Base-by-base conservation (phyloP, 768 basidiomycete genomes). In the Mycena vulgaris region DNA sequence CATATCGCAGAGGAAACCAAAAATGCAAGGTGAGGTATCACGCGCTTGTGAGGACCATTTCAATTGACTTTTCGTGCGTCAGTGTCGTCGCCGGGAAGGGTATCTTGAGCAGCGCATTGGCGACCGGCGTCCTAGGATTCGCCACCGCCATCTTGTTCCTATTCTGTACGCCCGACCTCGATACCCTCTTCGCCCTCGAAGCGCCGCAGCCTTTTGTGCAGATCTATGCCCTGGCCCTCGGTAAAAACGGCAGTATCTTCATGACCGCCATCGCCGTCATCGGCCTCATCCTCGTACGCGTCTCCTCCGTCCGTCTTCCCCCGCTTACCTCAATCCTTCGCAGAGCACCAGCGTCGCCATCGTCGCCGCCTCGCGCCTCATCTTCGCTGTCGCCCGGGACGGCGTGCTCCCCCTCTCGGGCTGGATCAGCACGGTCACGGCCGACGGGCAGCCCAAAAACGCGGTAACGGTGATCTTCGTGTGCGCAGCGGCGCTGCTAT, bases 141-240 rank as follows among this genome's bases (percentile, higher is more conserved):
- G 83, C 87, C 52, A 92, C 93, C 31, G 88, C 90, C 5, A 93
- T 95, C 62, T 84, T 95, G 17, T 95, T 95, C 83, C 81, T 96
- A 33, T 96, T 95, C 79, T 95, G 94, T 79, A 92, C 90, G 3
- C 95, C 95, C 3, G 90, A 93, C 75, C 84, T 95, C 69, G 87
- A 94, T 73, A 87, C 88, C 0, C 80, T 96, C 31, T 96, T 95
- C 78, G 80, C 90, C 4, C 84, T 97, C 23, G 82, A 89, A 31
- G 94, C 95, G 0, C 96, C 96, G 0, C 95, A 98, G 76, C 96
- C 96, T 0, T 98, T 97, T 72, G 95, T 97, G 13, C 92, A 92
- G 74, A 85, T 98, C 14, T 97, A 96, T 78, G 91, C 91, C 1
- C 81, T 95, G 63, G 95, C 96, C 0, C 81, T 97, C 4, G 96